Percentiles rank a stretch among this genome's conserved stretches.
These are phyloP conservation scores for Amborella trichopoda DNA, from an alignment of 164 flowering plant species.

Conservation along the genomic window DNA sequence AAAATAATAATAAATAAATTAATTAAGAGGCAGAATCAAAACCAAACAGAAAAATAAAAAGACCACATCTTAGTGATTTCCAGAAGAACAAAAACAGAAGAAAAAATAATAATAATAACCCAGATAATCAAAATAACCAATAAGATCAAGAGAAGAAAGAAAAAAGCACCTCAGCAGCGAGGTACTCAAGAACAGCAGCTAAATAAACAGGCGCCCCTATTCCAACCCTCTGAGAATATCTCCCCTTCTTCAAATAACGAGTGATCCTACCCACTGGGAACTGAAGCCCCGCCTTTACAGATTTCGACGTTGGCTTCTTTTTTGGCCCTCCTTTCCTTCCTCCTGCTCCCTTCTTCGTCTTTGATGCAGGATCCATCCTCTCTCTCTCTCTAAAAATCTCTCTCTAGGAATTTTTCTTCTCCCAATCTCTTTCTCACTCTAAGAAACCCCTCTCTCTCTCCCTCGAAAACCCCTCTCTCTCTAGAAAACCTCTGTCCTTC, in stretches of 20 bases:
- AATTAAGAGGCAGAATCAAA: no score
- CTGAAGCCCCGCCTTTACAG: slow-evolving; percentile 22
- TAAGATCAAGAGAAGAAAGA: not conserved
- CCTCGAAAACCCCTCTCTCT: no score
- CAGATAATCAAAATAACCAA: not conserved
- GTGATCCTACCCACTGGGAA: slow-evolving; percentile 29
- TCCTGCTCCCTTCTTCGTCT: slow-evolving; percentile 22
- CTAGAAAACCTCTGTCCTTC: no score
- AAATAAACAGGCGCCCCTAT: slow-evolving; percentile 63
- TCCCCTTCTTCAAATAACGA: slow-evolving; percentile 21
- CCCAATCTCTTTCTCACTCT: slow-evolving; percentile 42
- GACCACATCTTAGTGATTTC: not conserved
- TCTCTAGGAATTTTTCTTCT: no score
- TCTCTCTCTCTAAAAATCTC: not conserved
- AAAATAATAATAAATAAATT: no score
- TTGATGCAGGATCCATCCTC: slow-evolving; percentile 17
- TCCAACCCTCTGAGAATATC: slow-evolving; percentile 44
- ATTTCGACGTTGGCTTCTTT: slow-evolving; percentile 21
- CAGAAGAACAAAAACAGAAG: not conserved
- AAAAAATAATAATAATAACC: not conserved
- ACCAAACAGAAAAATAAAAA: not conserved
- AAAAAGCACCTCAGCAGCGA: slow-evolving; percentile 47
- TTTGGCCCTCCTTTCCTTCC: slow-evolving; percentile 24
- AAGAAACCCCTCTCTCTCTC: no score
- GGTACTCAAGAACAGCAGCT: slow-evolving; percentile 57